Evolutionary conservation across 1,139 yeast species (phyloP), one percentile per base, ranked within the genome.

Genomic region (Magnusiomyces sp.): DNA sequence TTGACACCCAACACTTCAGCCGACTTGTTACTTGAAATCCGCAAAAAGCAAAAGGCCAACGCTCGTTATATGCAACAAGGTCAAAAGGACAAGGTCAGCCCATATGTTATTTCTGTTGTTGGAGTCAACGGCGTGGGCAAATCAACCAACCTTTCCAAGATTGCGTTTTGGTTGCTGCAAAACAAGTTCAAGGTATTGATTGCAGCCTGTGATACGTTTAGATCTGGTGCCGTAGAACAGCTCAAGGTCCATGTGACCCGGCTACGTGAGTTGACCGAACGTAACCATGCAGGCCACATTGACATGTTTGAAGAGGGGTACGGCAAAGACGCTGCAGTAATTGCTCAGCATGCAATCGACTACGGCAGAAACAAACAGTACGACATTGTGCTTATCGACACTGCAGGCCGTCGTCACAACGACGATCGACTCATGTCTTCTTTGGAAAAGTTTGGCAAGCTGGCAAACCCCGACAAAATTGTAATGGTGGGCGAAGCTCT

Each of bases 111-210:
- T 52, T 89, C 97, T 0, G 94, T 92, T 17, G 98, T 92, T 33
- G 98, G 98, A 34, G 98, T 92, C 27, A 92, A 92, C 64, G 98
- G 98, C 43, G 98, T 92, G 36, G 98, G 98, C 29, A 92, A 94
- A 66, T 90, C 97, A 0, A 94, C 98, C 2, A 94, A 89, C 62
- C 72, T 92, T 54, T 95, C 97, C 39, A 92, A 90, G 67, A 71
- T 92, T 51, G 98, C 96, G 1, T 94, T 87, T 64, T 92, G 98
- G 98, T 74, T 92, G 49, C 69, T 92, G 52, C 97, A 90, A 64
- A 92, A 92, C 66, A 81, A 90, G 63, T 76, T 87, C 64, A 81
- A 80, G 59, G 95, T 92, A 1, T 74, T 92, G 51, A 85, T 92
- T 59, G 95, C 95, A 42, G 98, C 98, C 0, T 92, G 98, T 69